Conservation (phyloP, 2,329 filamentous ascomycete species). For the Aspergillus japonicus region DNA sequence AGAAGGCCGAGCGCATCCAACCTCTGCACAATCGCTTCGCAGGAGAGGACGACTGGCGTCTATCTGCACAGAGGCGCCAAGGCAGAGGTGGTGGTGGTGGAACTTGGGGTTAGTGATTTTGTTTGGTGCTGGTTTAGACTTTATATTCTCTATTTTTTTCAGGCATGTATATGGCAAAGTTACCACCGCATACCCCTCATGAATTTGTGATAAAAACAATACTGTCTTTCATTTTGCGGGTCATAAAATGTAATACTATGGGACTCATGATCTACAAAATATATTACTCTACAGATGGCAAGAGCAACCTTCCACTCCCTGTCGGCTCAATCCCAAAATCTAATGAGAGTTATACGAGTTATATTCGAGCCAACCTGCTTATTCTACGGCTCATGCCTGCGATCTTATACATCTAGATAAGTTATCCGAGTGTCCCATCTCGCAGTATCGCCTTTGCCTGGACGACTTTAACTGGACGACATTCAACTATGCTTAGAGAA, state of each 20-base stretch:
- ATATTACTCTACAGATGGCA: neutral
- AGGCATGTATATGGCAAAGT: conserved; percentile 6
- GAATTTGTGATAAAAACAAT: neutral
- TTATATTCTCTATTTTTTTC: neutral
- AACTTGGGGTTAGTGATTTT: conserved; percentile 68
- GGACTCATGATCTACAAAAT: neutral
- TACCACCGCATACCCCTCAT: conserved; percentile 11
- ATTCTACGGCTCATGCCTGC: too few species aligned
- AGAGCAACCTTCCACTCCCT: too few species aligned
- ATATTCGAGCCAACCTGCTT: too few species aligned
- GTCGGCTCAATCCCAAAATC: too few species aligned
- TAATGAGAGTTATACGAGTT: too few species aligned
- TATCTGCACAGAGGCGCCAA: conserved; percentile 81
- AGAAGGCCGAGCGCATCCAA: conserved; percentile 91
- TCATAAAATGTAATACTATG: conserved; percentile 2
- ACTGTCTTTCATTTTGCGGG: neutral
- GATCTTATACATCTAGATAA: too few species aligned
- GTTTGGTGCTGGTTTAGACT: neutral
- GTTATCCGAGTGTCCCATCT: too few species aligned
- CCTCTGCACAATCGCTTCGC: conserved; percentile 91
- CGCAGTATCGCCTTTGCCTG: too few species aligned
- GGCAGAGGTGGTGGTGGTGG: conserved; percentile 85
- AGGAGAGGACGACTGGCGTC: conserved; percentile 89
- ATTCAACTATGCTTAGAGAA: too few species aligned
- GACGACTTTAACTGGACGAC: too few species aligned